Conservation (phyloP, 2,329 filamentous ascomycete species). For the Botrytis galanthina region DNA sequence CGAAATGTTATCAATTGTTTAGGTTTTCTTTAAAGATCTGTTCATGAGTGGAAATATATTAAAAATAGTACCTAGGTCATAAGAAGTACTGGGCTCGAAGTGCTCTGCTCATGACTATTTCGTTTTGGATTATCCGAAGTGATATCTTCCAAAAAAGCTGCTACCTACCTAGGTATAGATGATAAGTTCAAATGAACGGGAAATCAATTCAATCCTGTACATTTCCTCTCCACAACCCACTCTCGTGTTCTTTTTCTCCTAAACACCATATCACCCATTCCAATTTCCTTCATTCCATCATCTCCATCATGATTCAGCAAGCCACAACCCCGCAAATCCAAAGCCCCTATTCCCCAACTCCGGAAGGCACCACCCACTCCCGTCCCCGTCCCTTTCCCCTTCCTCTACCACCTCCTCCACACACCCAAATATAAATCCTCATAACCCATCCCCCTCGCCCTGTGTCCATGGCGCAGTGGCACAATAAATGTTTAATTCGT, state of each 20-base stretch:
- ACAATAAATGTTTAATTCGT: not conserved
- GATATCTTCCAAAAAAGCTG: not conserved
- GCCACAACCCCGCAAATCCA: not conserved
- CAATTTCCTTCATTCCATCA: not conserved
- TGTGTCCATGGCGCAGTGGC: constrained; percentile 2
- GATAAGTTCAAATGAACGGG: not conserved
- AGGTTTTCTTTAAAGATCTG: not conserved
- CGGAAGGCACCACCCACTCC: not conserved
- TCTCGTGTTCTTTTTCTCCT: not conserved
- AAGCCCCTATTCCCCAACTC: not conserved
- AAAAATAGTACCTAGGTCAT: not conserved
- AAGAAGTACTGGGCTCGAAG: not conserved
- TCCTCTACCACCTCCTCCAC: not conserved
- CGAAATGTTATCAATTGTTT: not conserved
- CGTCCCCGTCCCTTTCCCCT: not conserved
- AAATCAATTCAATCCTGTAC: not conserved
- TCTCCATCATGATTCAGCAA: not conserved
- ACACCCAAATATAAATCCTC: not conserved
- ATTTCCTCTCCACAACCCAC: not conserved
- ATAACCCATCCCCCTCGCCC: not conserved
- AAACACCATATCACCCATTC: not conserved
- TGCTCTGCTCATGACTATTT: not conserved
- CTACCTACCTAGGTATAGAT: not conserved
- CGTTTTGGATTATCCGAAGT: not conserved
- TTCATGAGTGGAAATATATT: not conserved